phyloP scores from a whole-genome alignment of 2,329 filamentous ascomycete genomes.

The Coniosporium tulheliwenetii region DNA sequence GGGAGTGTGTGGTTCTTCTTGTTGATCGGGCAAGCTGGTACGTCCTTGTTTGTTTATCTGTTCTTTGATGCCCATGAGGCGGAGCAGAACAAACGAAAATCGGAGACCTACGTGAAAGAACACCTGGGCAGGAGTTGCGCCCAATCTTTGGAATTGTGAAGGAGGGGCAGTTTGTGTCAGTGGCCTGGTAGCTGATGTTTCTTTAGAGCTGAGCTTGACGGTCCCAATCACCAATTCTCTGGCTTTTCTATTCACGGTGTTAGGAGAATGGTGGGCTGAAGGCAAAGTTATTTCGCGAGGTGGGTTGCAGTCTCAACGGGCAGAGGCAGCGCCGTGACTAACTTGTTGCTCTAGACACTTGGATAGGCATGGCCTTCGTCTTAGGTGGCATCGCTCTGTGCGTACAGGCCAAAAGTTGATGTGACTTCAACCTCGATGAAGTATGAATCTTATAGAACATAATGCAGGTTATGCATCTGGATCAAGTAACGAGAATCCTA shows the following conservation, averaged over 20 bases:
- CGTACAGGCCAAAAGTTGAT: slow-evolving; percentile 41
- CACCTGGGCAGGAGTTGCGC: no score
- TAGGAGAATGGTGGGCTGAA: slow-evolving; percentile 92
- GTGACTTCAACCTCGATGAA: no score
- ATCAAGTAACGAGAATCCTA: no score
- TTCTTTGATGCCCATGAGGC: no score
- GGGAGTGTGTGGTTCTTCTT: slow-evolving; percentile 96
- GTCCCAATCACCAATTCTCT: slow-evolving; percentile 90
- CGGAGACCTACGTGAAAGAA: no score
- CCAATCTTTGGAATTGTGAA: not conserved
- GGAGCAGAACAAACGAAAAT: no score
- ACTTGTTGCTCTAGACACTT: slow-evolving; percentile 46
- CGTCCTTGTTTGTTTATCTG: slow-evolving; percentile 17
- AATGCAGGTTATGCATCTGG: no score
- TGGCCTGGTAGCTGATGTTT: slow-evolving; percentile 1
- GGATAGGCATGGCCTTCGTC: slow-evolving; percentile 67
- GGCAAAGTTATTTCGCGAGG: slow-evolving; percentile 75
- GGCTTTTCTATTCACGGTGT: slow-evolving; percentile 87
- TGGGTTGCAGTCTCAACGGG: slow-evolving; percentile 22
- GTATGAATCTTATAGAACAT: no score
- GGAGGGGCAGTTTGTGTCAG: not conserved
- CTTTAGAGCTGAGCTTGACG: slow-evolving; percentile 70
- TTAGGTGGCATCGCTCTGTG: slow-evolving; percentile 69
- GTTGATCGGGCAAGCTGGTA: slow-evolving; percentile 81
- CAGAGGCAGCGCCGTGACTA: slow-evolving; percentile 3